Conservation (phyloP, 2,329 filamentous ascomycete genomes). For the Fusarium anthophilum region DNA sequence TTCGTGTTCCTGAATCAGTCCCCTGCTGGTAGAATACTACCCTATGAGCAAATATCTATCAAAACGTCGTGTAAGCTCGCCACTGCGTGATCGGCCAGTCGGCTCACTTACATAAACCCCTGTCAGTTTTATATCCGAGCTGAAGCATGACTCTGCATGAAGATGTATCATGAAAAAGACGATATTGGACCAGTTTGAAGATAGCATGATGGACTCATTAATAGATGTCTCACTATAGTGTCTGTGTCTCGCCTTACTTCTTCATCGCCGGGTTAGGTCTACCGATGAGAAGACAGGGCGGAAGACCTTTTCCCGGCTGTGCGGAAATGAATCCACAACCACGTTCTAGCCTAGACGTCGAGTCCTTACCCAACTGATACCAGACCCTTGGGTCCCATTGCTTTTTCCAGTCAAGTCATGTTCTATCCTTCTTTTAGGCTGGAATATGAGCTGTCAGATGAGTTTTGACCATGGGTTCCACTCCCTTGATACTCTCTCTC, state of each 20-base stretch:
- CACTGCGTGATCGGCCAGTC: background rate
- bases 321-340: constrained; percentile 2
- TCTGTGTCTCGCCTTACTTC: background rate
- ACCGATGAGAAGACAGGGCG: background rate
- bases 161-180: background rate
- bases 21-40: background rate
- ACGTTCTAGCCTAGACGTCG: background rate
- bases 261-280: background rate
- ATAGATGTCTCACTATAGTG: background rate
- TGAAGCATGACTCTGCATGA: background rate
- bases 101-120: constrained; percentile 1
- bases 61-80: background rate
- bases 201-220: background rate
- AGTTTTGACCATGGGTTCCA: background rate
- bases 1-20: background rate
- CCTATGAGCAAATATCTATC: background rate
- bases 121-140: background rate
- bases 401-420: background rate
- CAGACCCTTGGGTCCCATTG: background rate
- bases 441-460: background rate
- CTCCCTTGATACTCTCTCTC: background rate
- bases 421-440: background rate
- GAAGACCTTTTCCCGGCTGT: background rate
- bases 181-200: background rate
- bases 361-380: background rate